A percentile compares a stretch with the other conserved stretches of the same genome.
phyloP scores from a whole-genome alignment of 2,329 filamentous ascomycete genomes.

The Diaporthe aspalathi region DNA sequence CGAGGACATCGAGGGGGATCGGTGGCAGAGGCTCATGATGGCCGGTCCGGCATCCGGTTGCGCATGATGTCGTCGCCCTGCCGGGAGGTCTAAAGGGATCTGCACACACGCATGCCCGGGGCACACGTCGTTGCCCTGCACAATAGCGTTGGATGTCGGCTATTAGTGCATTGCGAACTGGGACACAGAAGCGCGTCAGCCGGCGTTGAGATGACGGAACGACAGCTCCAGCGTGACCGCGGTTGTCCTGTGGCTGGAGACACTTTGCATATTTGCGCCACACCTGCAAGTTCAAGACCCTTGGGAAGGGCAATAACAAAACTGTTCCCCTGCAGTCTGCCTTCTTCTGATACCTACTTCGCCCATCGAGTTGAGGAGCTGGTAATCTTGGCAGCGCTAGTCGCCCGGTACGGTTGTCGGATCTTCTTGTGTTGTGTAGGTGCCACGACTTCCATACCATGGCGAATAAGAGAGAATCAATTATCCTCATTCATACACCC shows the following conservation, averaged over 20 bases:
- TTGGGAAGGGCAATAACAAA: too few species aligned
- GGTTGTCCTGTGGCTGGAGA: background rate
- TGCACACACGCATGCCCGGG: background rate
- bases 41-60: background rate
- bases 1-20: background rate
- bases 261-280: background rate
- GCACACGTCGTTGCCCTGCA: background rate
- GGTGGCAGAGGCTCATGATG: background rate
- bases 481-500: too few species aligned
- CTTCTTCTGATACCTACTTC: background rate
- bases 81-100: slow-evolving; percentile 14
- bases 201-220: slow-evolving; percentile 9
- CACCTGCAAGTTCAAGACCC: too few species aligned
- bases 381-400: background rate
- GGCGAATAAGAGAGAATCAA: too few species aligned
- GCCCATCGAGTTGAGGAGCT: background rate
- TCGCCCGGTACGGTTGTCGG: too few species aligned
- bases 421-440: background rate
- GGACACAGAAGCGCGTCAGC: background rate
- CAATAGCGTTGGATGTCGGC: background rate
- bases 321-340: background rate
- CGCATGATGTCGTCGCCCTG: slow-evolving; percentile 15
- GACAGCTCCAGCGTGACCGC: background rate
- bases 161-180: too few species aligned
- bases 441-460: too few species aligned